Evolutionary conservation across 306 rosid species (phyloP), one percentile per base, ranked within the genome.

Genomic region (Datisca glomerata): DNA sequence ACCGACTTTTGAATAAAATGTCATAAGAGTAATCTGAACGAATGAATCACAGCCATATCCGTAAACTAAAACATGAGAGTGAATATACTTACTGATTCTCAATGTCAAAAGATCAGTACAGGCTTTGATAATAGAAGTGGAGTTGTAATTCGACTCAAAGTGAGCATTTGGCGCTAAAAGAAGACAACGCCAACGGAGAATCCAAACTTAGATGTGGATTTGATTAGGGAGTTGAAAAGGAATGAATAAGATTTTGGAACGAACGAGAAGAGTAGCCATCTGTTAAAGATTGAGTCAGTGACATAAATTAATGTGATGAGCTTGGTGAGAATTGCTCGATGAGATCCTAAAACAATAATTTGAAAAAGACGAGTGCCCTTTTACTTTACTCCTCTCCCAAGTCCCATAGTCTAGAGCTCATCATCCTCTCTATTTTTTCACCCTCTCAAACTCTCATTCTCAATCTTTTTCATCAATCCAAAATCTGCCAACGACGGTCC

Each of bases 41-140:
- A 76, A 87, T n/a, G 72, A 42, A 63, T 87, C 68, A 0, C 64
- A 60, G 22, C 67, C 78, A 36, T 45, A 65, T 21, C 96, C 96
- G 59, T 42, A 58, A 45, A 62, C 67, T 21, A 79, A 56, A 43
- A 59, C 78, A 6, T 79, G 94, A n/a, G 83, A 57, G 53, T 82
- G 97, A 23, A 76, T 24, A 5, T 43, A 18, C 21, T 35, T 53
- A 0, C 93, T 93, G 5, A 63, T n/a, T 33, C 56, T 58, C 24
- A 66, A 53, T 19, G 65, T 55, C 5, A 80, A 72, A 12, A 83
- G 76, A 45, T 69, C 76, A 3, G 94, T 85, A 21, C 94, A 87
- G n/a, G 97, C 73, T 54, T 87, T 87, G 59, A 87, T 67, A 41
- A 82, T 80, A 1, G 93, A 87, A 8, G 94, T 87, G 46, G 74